Evolutionary conservation across 306 rosid genomes (phyloP), one percentile per base, ranked within the genome.

Genomic region (Dryas drummondii): DNA sequence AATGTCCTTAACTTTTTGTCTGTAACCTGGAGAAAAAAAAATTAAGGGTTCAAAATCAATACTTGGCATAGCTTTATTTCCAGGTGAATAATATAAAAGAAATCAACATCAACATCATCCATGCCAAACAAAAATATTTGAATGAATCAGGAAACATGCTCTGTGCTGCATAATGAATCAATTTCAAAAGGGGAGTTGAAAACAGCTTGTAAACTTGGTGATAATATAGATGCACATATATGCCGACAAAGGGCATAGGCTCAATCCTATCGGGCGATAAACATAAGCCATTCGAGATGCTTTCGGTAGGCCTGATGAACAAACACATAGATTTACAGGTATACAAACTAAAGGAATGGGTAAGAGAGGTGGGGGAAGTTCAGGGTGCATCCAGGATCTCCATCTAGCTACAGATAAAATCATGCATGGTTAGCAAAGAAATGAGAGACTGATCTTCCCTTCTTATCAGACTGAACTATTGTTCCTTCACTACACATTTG

Each of bases 1-100:
- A 53, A 96, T 92, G 71, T 96, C 99, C 78, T 85, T 90, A 41
- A 86, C 92, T 73, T 79, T 88, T 79, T 85, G 97, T 70, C 80
- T 69, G 78, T 96, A 90, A 78, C 98, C 99, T 96, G 80, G 71
- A 77, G 74, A 41, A 64, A 70, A 57, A 80, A 19, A 22, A 22
- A 12, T 52, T 47, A 48, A 42, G 60, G 47, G 51, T 12, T 75
- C 44, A 57, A 15, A 74, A 53, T 70, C 48, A n/a, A 44, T 71
- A 46, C 41, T 50, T 5, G 26, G 16, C 49, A 56, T 44, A 55
- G 15, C 50, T 63, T 52, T 44, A 15, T 51, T 16, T 48, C n/a
- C 16, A 58, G 27, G 50, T 7, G 59, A 71, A 57, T 59, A 71
- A 42, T 40, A 51, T 12, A 19, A 46, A 40, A 41, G 52, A 14